These are phyloP conservation scores for Cocos nucifera DNA, from an alignment of 176 grass and related monocot species.

Conservation along the genomic window DNA sequence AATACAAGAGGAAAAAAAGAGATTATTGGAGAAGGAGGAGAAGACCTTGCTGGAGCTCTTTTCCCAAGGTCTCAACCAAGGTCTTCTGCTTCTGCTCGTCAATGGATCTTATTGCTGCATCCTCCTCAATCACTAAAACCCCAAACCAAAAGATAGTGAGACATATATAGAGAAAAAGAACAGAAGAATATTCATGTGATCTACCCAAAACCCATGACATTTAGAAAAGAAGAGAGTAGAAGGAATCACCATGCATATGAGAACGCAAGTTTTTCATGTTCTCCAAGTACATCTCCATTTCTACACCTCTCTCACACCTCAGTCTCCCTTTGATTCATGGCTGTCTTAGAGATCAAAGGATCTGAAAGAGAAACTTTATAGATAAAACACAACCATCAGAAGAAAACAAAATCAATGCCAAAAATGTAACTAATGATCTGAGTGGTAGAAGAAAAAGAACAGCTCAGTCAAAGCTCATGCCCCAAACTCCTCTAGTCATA, in stretches of 20 bases:
- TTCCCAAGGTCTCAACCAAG: slow-evolving; percentile 40
- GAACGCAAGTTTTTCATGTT: slow-evolving; percentile 68
- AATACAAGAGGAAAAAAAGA: not conserved
- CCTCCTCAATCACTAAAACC: slow-evolving; percentile 63
- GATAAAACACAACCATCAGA: too few relatives aligned
- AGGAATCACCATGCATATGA: slow-evolving; percentile 61
- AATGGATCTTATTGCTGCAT: slow-evolving; percentile 55
- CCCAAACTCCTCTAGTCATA: too few relatives aligned
- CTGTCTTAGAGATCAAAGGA: too few relatives aligned
- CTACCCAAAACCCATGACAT: too few relatives aligned
- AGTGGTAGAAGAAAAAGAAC: too few relatives aligned
- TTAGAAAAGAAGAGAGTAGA: not conserved
- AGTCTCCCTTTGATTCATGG: too few relatives aligned
- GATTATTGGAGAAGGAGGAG: not conserved
- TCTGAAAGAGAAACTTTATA: too few relatives aligned
- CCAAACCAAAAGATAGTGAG: not conserved
- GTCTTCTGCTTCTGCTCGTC: slow-evolving; percentile 83
- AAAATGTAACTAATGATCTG: too few relatives aligned
- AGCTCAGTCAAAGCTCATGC: too few relatives aligned
- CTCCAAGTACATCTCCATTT: slow-evolving; percentile 82
- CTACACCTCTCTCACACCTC: not conserved
- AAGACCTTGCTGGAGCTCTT: slow-evolving; percentile 49
- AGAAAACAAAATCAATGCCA: too few relatives aligned
- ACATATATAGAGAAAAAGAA: slow-evolving; percentile 1
- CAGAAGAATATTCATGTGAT: not conserved